Percentiles rank a stretch among this genome's conserved stretches.
These are phyloP conservation scores for Phytophthora capsici DNA, from an alignment of 352 stramenopile genomes.

Conservation along the genomic window DNA sequence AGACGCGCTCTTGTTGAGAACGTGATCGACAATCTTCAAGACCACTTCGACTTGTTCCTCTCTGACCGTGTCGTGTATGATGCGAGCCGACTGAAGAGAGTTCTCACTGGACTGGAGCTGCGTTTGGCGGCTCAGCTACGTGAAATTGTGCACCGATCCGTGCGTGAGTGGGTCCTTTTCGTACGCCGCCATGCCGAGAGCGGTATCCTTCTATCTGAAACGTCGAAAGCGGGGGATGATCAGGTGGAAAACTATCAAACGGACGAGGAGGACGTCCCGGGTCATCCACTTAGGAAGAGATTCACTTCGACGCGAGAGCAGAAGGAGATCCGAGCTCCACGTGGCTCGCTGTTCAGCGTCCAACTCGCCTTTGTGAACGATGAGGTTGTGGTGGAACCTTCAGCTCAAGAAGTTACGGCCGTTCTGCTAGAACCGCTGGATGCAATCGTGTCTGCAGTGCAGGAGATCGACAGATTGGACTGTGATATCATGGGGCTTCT, in stretches of 20 bases:
- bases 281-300: conserved; percentile 5
- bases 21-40: conserved; percentile 94
- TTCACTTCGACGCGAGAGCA: conserved; percentile 9
- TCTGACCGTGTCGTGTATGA: conserved; percentile 74
- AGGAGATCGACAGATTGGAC: conserved; percentile 88
- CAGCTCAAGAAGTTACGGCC: conserved; percentile 68
- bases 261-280: conserved; percentile 1
- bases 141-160: conserved; percentile 64
- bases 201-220: background rate
- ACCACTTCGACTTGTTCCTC: conserved; percentile 94
- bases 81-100: conserved; percentile 60
- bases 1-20: conserved; percentile 91
- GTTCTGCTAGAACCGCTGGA: conserved; percentile 86
- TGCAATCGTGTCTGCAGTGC: conserved; percentile 71
- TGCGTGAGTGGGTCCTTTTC: conserved; percentile 68
- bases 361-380: conserved; percentile 62
- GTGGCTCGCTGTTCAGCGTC: conserved; percentile 86
- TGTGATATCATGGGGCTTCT: conserved; percentile 92
- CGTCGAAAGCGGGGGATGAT: conserved; percentile 2
- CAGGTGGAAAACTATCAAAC: background rate
- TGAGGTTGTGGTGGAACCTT: conserved; percentile 67
- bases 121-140: conserved; percentile 89
- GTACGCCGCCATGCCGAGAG: conserved; percentile 35
- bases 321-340: conserved; percentile 48
- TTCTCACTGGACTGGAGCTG: conserved; percentile 88